Evolutionary conservation across 768 basidiomycete species (phyloP).

Genomic region (Nidula microcarpa): DNA sequence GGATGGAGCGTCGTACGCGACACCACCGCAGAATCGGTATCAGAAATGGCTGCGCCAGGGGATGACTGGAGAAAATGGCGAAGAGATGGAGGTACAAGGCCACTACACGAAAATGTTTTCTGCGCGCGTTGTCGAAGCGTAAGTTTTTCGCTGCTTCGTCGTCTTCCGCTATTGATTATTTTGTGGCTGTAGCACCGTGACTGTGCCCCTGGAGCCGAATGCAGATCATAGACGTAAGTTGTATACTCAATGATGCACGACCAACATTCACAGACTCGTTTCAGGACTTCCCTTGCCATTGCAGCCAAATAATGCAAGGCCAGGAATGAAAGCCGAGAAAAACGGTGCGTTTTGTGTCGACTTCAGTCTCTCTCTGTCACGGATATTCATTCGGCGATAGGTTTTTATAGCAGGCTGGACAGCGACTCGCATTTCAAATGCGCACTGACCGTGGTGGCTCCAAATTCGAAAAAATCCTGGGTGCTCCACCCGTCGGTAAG

Average conservation of each 20-base stretch:
- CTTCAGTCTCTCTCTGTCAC: no score
- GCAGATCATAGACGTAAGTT: no score
- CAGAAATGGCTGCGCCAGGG: conserved; percentile 29
- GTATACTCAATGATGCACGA: no score
- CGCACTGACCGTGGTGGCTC: conserved; percentile 53
- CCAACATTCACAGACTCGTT: no score
- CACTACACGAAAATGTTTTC: conserved; percentile 54
- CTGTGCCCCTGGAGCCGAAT: no score
- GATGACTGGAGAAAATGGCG: conserved; percentile 19
- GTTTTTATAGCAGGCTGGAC: conserved; percentile 55
- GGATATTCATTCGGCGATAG: conserved; percentile 19
- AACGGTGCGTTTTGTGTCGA: no score
- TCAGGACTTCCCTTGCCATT: no score
- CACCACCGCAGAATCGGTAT: conserved; percentile 42
- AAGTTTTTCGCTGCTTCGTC: no score
- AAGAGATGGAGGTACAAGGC: conserved; percentile 34
- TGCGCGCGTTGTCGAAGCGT: conserved; percentile 39
- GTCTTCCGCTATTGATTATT: no score
- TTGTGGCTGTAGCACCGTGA: no score
- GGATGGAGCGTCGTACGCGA: conserved; percentile 35
- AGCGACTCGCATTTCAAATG: conserved; percentile 55
- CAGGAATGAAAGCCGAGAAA: no score
- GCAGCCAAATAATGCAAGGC: no score
- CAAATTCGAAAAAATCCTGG: conserved; percentile 44
- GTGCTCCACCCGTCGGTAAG: conserved; percentile 40